Evolutionary conservation across 2,329 filamentous ascomycete genomes (phyloP).

Genomic region (Calonectria multiphialidica): DNA sequence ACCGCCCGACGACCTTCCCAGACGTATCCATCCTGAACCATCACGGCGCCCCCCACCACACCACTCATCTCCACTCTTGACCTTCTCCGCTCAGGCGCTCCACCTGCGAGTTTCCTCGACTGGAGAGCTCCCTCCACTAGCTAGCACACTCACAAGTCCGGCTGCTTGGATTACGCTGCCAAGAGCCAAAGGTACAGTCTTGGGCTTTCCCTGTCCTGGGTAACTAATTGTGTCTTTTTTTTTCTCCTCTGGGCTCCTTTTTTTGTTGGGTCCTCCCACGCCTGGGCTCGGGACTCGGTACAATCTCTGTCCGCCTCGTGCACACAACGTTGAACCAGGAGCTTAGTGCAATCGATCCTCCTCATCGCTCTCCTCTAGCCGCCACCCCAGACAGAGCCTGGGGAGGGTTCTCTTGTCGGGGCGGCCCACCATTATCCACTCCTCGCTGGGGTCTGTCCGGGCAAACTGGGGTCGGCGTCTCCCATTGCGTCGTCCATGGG

Average conservation of each 20-base stretch:
- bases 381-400: constrained; percentile 8
- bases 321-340: not conserved
- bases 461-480: constrained; percentile 42
- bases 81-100: constrained; percentile 15
- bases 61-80: constrained; percentile 28
- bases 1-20: constrained; percentile 35
- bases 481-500: constrained; percentile 37
- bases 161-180: constrained; percentile 15
- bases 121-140: constrained; percentile 22
- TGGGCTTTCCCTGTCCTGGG: not conserved
- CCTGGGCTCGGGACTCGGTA: not conserved
- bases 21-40: constrained; percentile 27
- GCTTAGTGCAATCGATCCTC: not conserved
- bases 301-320: not conserved
- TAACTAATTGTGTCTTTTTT: not conserved
- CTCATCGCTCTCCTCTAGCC: not conserved
- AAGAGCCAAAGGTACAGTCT: constrained; percentile 6
- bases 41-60: constrained; percentile 28
- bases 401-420: constrained; percentile 15
- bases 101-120: not conserved
- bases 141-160: constrained; percentile 3
- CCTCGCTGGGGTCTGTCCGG: constrained; percentile 37
- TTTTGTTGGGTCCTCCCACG: not conserved
- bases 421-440: constrained; percentile 21
- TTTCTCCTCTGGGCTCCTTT: not conserved